Conservation (phyloP, 495 filamentous ascomycete species). For the Podospora sp. region DNA sequence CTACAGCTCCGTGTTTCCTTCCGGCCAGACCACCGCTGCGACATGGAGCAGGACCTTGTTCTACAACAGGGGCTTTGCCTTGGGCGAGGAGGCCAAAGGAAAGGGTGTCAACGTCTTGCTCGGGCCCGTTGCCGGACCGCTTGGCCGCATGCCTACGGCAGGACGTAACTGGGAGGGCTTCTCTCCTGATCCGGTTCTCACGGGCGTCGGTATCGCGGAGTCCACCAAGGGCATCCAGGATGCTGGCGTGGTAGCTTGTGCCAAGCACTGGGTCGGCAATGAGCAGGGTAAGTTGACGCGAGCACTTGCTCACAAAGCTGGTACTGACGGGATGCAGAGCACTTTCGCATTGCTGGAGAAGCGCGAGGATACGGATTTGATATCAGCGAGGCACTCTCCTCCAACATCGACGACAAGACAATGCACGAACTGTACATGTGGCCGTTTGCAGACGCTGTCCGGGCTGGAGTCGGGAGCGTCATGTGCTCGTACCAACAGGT, state of each 20-base stretch:
- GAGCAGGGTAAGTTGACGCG: constrained; percentile 51
- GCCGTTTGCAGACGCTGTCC: constrained; percentile 50
- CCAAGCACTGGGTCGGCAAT: constrained; percentile 79
- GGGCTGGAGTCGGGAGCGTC: constrained; percentile 71
- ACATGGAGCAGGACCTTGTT: constrained; percentile 74
- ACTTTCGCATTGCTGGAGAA: constrained; percentile 79
- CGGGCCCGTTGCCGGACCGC: constrained; percentile 86
- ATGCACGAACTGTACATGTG: constrained; percentile 96
- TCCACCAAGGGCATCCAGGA: constrained; percentile 82
- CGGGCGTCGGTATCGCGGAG: constrained; percentile 70
- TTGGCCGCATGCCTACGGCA: constrained; percentile 71
- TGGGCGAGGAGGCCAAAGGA: constrained; percentile 76
- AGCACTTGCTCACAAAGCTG: no score
- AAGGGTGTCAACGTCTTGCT: constrained; percentile 87
- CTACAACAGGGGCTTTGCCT: constrained; percentile 72
- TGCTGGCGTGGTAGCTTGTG: constrained; percentile 77
- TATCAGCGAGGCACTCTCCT: constrained; percentile 66
- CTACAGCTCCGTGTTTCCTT: constrained; percentile 77
- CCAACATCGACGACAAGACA: constrained; percentile 90
- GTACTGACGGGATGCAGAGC: constrained; percentile 55
- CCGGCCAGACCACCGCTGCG: constrained; percentile 80
- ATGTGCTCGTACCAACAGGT: constrained; percentile 97
- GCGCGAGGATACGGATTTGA: constrained; percentile 63
- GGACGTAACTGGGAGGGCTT: constrained; percentile 93
- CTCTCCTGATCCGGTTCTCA: constrained; percentile 75